Conservation (phyloP, 1,284 basidiomycete species). For the Retiboletus fuscus region DNA sequence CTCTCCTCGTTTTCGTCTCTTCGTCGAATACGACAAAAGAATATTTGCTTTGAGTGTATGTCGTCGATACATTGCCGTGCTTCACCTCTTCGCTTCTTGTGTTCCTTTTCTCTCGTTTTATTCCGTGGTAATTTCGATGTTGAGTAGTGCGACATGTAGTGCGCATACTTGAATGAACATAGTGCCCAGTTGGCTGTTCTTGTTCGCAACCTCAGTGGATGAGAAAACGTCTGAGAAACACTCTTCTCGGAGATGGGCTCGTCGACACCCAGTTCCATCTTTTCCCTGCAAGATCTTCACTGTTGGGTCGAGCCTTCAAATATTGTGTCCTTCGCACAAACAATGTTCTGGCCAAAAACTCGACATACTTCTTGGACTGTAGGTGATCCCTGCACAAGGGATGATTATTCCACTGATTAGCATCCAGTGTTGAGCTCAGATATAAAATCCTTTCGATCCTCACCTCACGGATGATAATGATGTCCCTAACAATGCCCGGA, state of each 20-base stretch:
- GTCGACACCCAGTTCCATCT: too few species aligned
- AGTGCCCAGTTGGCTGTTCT: slow-evolving; percentile 1
- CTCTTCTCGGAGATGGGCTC: too few species aligned
- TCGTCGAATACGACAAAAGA: slow-evolving; percentile 4
- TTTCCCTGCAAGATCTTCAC: slow-evolving; percentile 36
- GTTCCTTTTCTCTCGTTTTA: neutral
- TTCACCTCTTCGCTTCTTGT: slow-evolving; percentile 3
- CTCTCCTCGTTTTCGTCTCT: slow-evolving; percentile 4
- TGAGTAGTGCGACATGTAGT: slow-evolving; percentile 24
- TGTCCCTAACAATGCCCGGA: too few species aligned
- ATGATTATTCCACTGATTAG: neutral
- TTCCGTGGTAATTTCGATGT: slow-evolving; percentile 15
- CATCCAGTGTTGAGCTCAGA: too few species aligned
- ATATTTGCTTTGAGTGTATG: slow-evolving; percentile 5
- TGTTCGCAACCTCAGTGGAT: neutral
- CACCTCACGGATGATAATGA: too few species aligned
- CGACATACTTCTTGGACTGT: slow-evolving; percentile 20
- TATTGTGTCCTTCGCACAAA: slow-evolving; percentile 41
- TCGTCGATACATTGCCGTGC: slow-evolving; percentile 15
- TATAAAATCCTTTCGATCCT: too few species aligned
- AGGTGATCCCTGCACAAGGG: slow-evolving; percentile 1
- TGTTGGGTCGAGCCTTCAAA: slow-evolving; percentile 16
- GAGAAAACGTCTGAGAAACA: slow-evolving; percentile 10
- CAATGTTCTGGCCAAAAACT: slow-evolving; percentile 32
- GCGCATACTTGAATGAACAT: slow-evolving; percentile 25